A percentile compares a stretch with the other conserved stretches of the same genome.
Conservation (phyloP, 2,329 filamentous ascomycete genomes). For the Pseudogymnoascus sp. region DNA sequence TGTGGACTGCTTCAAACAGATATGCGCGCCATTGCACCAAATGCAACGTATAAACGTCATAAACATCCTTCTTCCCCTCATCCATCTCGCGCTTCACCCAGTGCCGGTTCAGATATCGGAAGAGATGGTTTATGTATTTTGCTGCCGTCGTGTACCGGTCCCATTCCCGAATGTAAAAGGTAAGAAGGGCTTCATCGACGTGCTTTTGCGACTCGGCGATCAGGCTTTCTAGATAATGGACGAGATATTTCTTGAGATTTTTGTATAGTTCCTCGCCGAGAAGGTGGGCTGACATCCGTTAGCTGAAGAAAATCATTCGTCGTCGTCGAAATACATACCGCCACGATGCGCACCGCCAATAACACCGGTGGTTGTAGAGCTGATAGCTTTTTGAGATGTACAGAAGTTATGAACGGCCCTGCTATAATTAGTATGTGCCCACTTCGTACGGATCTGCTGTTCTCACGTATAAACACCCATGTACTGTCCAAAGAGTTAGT, state of each 20-base stretch:
- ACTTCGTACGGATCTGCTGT: not conserved
- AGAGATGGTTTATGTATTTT: conserved; percentile 95
- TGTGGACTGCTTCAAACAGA: conserved; percentile 74
- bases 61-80: conserved; percentile 96
- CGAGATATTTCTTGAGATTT: conserved; percentile 79
- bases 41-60: conserved; percentile 95
- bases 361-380: conserved; percentile 37
- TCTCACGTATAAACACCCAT: conserved; percentile 90
- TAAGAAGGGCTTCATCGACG: conserved; percentile 79
- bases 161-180: conserved; percentile 96
- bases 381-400: conserved; percentile 88
- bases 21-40: conserved; percentile 92
- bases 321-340: conserved; percentile 39
- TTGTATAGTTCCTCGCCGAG: conserved; percentile 94
- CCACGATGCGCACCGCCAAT: conserved; percentile 57
- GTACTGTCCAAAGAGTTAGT: conserved; percentile 45
- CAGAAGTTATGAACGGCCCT: conserved; percentile 97
- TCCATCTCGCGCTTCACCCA: conserved; percentile 99
- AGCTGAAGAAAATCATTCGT: conserved; percentile 13
- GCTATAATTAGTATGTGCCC: conserved; percentile 12
- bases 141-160: conserved; percentile 88
- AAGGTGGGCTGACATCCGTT: conserved; percentile 61
- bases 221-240: conserved; percentile 62
- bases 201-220: conserved; percentile 67
- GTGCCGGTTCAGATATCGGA: conserved; percentile 91